phyloP scores from a whole-genome alignment of 257 asterid genomes.

The Ophiorrhiza pumila region DNA sequence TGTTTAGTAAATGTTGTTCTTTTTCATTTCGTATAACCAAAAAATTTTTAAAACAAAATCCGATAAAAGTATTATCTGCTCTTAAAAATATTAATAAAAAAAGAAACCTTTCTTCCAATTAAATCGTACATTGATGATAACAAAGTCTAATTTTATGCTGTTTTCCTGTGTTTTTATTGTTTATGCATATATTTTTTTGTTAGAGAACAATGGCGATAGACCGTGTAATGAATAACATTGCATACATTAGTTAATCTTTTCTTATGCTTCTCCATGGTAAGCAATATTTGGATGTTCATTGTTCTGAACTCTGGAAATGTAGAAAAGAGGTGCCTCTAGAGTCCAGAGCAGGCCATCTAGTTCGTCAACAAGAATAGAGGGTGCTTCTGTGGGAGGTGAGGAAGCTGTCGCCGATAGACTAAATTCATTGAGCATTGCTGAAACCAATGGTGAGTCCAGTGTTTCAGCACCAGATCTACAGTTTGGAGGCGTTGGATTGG shows the following conservation, averaged over 20 bases:
- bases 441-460: conserved; percentile 40
- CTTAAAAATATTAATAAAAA: too few species aligned
- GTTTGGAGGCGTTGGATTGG: conserved; percentile 39
- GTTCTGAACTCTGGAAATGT: conserved; percentile 26
- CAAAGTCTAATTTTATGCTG: not conserved
- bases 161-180: not conserved
- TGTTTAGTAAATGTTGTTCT: not conserved
- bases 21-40: not conserved
- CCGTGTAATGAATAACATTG: not conserved
- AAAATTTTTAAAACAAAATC: too few species aligned
- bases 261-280: not conserved
- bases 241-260: not conserved
- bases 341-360: conserved; percentile 30
- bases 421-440: conserved; percentile 42
- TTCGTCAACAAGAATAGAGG: conserved; percentile 32
- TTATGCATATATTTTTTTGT: not conserved
- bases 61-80: too few species aligned
- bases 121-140: too few species aligned
- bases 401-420: conserved; percentile 44
- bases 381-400: conserved; percentile 32
- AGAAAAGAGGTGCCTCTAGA: conserved; percentile 47
- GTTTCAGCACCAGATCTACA: conserved; percentile 33
- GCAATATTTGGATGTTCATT: conserved; percentile 3
- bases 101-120: not conserved
- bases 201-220: not conserved